Base-by-base conservation (phyloP, 2,329 filamentous ascomycete genomes). In the Colletotrichum horii region DNA sequence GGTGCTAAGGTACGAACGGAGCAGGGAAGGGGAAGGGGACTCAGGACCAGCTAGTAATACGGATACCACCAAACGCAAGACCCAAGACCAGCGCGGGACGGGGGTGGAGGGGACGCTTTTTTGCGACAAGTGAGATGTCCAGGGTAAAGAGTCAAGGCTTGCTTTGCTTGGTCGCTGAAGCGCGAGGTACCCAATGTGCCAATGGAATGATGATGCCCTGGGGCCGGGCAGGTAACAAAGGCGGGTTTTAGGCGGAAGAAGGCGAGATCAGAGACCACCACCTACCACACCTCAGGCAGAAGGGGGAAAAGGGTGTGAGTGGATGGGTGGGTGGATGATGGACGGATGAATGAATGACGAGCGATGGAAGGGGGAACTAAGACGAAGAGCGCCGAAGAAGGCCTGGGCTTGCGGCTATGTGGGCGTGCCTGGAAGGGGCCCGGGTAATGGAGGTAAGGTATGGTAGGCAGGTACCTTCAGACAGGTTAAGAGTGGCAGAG, bases 361-460 rank as follows among this genome's bases (percentile, higher is more conserved):
- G 11, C 43, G 43, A 22, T 60, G 67, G 48, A 60, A 70, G 67
- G 67, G 71, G 67, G 48, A 48, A 52, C 71, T 38, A 28, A 16
- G 52, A 71, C 48, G 61, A 55, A 28, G 52, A 65, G 48, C 68
- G 68, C 52, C 71, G 32, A 67, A 67, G 61, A 56, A 68, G 73
- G 73, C 73, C 69, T 75, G 73, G 73, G 73, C 62, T 75, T 56
- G 14, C 43, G 62, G 70, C 69, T 52, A 72, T 75, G 60, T 75
- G 66, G 71, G 26, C 48, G 58, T 70, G 66, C 66, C 38, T 64
- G 24, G 55, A 12, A 16, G n/a, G 43, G 43, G 55, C 34, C 70
- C n/a, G 60, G 68, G 68, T 58, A 34, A 52, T 52, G 43, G 43
- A 52, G 19, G 38, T 48, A n/a, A n/a, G n/a, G n/a, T n/a, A n/a